These are phyloP conservation scores for Ascomycota sp. DNA, from an alignment of 2,329 filamentous ascomycete genomes.

Conservation along the genomic window DNA sequence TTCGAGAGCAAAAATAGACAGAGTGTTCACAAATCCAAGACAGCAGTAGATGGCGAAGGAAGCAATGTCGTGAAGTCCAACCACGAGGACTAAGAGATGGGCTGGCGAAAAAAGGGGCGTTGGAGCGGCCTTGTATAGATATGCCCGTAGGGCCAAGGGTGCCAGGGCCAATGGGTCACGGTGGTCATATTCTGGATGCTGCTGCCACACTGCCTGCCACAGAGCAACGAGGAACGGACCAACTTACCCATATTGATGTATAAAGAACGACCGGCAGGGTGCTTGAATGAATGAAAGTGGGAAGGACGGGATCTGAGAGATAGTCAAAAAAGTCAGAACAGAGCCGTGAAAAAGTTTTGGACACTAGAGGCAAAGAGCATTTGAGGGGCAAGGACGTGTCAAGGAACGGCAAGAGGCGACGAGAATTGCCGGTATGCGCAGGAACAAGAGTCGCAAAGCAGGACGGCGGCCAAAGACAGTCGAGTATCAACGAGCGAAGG, in stretches of 20 bases:
- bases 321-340: constrained; percentile 7
- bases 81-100: no score
- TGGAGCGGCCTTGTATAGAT: no score
- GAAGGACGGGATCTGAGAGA: constrained; percentile 12
- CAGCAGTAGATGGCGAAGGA: constrained; percentile 22
- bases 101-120: no score
- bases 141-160: no score
- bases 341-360: constrained; percentile 1
- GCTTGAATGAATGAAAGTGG: constrained; percentile 7
- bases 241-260: constrained; percentile 22
- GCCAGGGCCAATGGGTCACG: constrained; percentile 4
- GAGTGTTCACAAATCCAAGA: constrained; percentile 17
- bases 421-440: no score
- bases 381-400: no score
- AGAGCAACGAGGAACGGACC: constrained; percentile 8
- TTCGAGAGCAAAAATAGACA: constrained; percentile 11
- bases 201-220: constrained; percentile 9
- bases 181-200: constrained; percentile 4
- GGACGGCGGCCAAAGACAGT: no score
- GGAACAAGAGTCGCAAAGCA: no score
- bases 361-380: neutral
- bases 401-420: no score
- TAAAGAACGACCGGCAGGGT: constrained; percentile 16
- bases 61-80: constrained; percentile 16
- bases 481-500: neutral